Conservation (phyloP, 352 stramenopile species). For the Phytophthora litchii region DNA sequence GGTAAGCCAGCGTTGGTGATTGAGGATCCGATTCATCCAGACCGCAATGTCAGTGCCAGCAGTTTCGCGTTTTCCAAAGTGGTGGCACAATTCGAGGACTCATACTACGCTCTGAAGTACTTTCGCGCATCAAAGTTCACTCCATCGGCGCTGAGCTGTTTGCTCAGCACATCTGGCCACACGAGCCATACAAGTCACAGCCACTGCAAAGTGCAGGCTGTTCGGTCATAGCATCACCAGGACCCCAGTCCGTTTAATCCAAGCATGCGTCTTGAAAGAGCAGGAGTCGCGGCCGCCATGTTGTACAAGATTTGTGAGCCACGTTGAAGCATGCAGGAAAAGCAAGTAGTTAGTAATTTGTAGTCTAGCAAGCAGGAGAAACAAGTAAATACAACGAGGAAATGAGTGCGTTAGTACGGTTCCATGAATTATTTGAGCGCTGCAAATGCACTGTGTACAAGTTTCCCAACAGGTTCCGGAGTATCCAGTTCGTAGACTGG, state of each 20-base stretch:
- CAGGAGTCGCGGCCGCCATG: conserved; percentile 13
- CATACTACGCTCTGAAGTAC: conserved; percentile 87
- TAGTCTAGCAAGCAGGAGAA: conserved; percentile 38
- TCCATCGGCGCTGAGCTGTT: conserved; percentile 78
- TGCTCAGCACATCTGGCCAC: conserved; percentile 73
- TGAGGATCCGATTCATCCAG: conserved; percentile 88
- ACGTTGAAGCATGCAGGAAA: conserved; percentile 29
- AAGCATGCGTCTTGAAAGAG: conserved; percentile 13
- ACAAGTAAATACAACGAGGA: conserved; percentile 26
- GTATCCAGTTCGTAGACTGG: too few relatives aligned
- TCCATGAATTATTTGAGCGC: too few relatives aligned
- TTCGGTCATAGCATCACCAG: conserved; percentile 28
- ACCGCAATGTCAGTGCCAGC: conserved; percentile 87
- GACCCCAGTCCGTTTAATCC: conserved; percentile 10
- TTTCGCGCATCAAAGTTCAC: conserved; percentile 77
- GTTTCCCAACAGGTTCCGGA: too few relatives aligned
- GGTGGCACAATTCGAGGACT: conserved; percentile 85
- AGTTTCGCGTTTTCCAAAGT: conserved; percentile 89
- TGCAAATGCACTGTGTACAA: too few relatives aligned
- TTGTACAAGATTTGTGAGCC: conserved; percentile 41
- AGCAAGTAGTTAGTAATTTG: conserved; percentile 37
- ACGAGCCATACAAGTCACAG: conserved; percentile 41
- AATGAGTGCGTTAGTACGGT: conserved; percentile 3
- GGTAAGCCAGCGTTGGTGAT: conserved; percentile 82
- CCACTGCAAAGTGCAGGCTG: conserved; percentile 25